Conservation (phyloP, 2,329 filamentous ascomycete genomes). For the Sclerotinia glacialis region DNA sequence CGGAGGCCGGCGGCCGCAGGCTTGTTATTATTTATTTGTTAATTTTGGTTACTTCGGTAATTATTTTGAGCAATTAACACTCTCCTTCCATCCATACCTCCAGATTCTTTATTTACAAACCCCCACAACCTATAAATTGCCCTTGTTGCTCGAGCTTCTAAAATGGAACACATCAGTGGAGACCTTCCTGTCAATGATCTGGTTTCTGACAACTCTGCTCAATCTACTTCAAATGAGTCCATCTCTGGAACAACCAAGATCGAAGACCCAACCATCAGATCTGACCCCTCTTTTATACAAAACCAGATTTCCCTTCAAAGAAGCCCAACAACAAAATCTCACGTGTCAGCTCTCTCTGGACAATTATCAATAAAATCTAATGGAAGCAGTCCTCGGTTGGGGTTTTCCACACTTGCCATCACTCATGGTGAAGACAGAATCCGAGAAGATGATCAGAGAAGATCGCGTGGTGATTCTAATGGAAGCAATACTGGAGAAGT, state of each 20-base stretch:
- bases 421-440: constrained; percentile 18
- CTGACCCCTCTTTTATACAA: constrained; percentile 33
- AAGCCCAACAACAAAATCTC: constrained; percentile 29
- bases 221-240: constrained; percentile 26
- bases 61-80: background rate
- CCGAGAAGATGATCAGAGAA: constrained; percentile 21
- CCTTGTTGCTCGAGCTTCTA: background rate
- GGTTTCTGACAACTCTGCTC: background rate
- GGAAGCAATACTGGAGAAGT: constrained; percentile 23
- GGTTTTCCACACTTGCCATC: constrained; percentile 21
- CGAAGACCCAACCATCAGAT: constrained; percentile 9
- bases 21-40: background rate
- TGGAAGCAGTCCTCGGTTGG: constrained; percentile 24
- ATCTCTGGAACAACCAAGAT: constrained; percentile 15
- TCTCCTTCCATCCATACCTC: background rate
- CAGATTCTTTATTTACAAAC: constrained; percentile 5
- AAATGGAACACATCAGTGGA: constrained; percentile 24
- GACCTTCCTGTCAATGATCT: constrained; percentile 6
- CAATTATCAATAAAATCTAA: constrained; percentile 32
- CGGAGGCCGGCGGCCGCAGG: background rate
- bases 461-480: constrained; percentile 25
- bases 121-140: background rate
- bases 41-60: constrained; percentile 15
- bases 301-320: constrained; percentile 33
- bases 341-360: constrained; percentile 29